A percentile compares a stretch with the other conserved stretches of the same genome.
These are phyloP conservation scores for Moesziomyces aphidis DNA, from an alignment of 1,284 basidiomycete genomes.

Conservation along the genomic window DNA sequence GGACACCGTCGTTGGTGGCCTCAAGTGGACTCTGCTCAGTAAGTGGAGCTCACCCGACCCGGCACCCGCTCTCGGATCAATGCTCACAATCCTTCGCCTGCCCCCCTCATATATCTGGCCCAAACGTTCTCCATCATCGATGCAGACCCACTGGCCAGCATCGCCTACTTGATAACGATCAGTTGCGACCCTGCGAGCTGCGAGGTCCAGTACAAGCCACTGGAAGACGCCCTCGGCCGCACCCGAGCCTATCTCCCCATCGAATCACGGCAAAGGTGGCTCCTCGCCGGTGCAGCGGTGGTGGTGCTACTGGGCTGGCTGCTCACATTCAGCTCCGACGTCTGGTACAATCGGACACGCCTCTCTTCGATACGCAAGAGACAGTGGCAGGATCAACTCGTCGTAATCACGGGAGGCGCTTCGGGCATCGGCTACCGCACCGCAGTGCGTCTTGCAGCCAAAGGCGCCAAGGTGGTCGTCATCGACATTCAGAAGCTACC, in stretches of 20 bases:
- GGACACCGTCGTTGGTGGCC: slow-evolving; percentile 21
- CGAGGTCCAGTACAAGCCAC: slow-evolving; percentile 5
- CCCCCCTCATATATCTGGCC: too few species aligned
- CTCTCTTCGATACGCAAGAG: slow-evolving; percentile 16
- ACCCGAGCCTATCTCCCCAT: neutral
- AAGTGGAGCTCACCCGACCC: neutral
- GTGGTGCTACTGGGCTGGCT: slow-evolving; percentile 20
- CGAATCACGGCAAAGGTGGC: neutral
- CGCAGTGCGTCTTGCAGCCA: slow-evolving; percentile 82
- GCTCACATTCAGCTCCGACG: slow-evolving; percentile 20
- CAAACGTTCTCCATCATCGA: neutral
- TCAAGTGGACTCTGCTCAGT: slow-evolving; percentile 31
- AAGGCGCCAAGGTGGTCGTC: slow-evolving; percentile 84
- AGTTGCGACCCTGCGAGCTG: slow-evolving; percentile 13
- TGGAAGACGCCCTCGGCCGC: slow-evolving; percentile 1
- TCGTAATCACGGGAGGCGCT: slow-evolving; percentile 72
- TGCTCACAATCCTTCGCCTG: neutral
- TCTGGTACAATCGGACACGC: slow-evolving; percentile 37
- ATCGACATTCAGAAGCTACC: slow-evolving; percentile 73
- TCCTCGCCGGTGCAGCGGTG: slow-evolving; percentile 3
- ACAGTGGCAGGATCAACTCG: slow-evolving; percentile 42
- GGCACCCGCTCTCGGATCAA: neutral
- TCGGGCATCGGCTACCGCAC: slow-evolving; percentile 88
- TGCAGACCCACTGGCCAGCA: slow-evolving; percentile 30
- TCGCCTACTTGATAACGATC: slow-evolving; percentile 14